Evolutionary conservation across 768 basidiomycete species (phyloP).

Genomic region (Agrocybe chaxingu): DNA sequence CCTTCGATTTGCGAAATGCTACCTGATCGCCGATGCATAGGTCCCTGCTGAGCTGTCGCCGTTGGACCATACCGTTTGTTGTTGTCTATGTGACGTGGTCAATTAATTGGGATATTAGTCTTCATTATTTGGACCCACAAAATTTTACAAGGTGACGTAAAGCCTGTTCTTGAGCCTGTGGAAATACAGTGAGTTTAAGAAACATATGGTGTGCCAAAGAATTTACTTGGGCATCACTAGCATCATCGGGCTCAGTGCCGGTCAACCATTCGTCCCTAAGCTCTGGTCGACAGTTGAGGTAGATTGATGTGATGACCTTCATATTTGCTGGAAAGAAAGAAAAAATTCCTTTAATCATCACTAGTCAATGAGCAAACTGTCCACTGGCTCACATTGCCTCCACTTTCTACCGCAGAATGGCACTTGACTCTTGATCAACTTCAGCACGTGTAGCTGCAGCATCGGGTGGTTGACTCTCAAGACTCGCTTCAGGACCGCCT

Average conservation of each 20-base stretch:
- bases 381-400: constrained; percentile 72
- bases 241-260: constrained; percentile 88
- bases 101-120: constrained; percentile 2
- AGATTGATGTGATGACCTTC: constrained; percentile 99
- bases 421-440: constrained; percentile 98
- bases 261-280: constrained; percentile 97
- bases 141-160: constrained; percentile 92
- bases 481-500: constrained; percentile 96
- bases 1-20: constrained; percentile 85
- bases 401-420: constrained; percentile 98
- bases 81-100: constrained; percentile 59
- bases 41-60: constrained; percentile 48
- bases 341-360: constrained; percentile 4
- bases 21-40: constrained; percentile 70
- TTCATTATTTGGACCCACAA: constrained; percentile 52
- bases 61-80: constrained; percentile 80
- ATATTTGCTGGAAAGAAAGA: constrained; percentile 73
- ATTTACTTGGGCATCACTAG: constrained; percentile 82
- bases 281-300: constrained; percentile 95
- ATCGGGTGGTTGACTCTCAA: constrained; percentile 91
- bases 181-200: neutral
- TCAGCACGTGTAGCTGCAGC: constrained; percentile 91
- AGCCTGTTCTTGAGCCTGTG: constrained; percentile 90
- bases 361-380: constrained; percentile 1
- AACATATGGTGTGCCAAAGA: neutral